Evolutionary conservation across 208 protist species (phyloP), one percentile per base, ranked within the genome.

Genomic region (Angomonas ambiguus): DNA sequence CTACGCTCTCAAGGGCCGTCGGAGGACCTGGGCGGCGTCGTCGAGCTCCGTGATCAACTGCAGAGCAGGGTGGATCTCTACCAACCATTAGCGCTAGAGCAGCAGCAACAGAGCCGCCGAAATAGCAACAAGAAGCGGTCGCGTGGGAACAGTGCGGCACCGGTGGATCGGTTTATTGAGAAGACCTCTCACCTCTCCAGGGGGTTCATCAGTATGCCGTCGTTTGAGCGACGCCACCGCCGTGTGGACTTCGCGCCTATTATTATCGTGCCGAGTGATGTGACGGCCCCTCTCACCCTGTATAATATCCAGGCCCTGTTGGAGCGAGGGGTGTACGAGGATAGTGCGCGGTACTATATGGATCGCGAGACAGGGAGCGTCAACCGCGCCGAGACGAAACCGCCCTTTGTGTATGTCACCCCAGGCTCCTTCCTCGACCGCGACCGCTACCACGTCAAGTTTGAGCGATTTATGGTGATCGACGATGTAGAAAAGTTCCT

Each of bases 251-350:
- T 95, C 65, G 85, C 83, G 72, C 90, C 87, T 20, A 87, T 92
- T 55, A 89, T 95, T 49, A 68, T 95, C 38, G 77, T 95, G 18
- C 79, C 87, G 0, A 74, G 83, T 25, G 73, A 82, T 48, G 71
- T 87, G 62, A 86, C 87, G 20, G 77, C 90, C 3, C 71, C 87
- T 31, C 65, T 95, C 66, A 87, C 93, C 82, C 75, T 95, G 13
- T 69, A 92, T 38, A 95, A 95, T 68, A 86, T 95, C 34, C 76
- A 77, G 28, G 62, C 69, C n/a, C 93, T 95, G 55, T 71, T 95
- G 11, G 85, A 93, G 72, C 60, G 79, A 10, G 90, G 90, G 18
- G 65, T 74, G 49, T 95, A 93, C 68, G 71, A 92, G 20, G 85
- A 93, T 65, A 83, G 87, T n/a, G 65, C 80, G 0, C 79, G 75